Evolutionary conservation across 1,139 yeast species (phyloP).

Genomic region (Sugiyamaella grinbergsii): DNA sequence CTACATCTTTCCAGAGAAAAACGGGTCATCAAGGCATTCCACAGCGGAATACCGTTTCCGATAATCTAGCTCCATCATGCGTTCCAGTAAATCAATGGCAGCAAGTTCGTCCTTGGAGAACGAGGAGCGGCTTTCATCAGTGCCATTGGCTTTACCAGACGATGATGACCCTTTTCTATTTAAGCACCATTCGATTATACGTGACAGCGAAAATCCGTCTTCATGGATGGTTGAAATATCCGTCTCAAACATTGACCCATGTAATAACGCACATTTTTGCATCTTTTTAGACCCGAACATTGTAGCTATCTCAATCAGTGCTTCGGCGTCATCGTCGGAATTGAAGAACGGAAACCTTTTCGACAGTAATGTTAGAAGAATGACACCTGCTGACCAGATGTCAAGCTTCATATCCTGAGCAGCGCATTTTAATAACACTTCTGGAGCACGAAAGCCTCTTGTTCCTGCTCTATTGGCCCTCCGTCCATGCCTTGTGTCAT

Average conservation of each 20-base stretch:
- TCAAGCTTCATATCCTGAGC: conserved; percentile 82
- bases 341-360: conserved; percentile 84
- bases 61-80: conserved; percentile 61
- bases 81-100: conserved; percentile 56
- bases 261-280: conserved; percentile 76
- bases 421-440: conserved; percentile 83
- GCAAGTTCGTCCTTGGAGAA: conserved; percentile 37
- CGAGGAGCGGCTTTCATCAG: conserved; percentile 27
- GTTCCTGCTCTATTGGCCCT: conserved; percentile 98
- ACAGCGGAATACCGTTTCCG: conserved; percentile 57
- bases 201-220: conserved; percentile 41
- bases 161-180: conserved; percentile 14
- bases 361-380: conserved; percentile 68
- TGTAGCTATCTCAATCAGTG: conserved; percentile 80
- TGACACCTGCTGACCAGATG: conserved; percentile 92
- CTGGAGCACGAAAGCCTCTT: conserved; percentile 94
- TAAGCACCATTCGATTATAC: conserved; percentile 46
- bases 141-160: conserved; percentile 32
- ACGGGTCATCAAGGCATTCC: conserved; percentile 57
- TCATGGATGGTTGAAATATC: conserved; percentile 51
- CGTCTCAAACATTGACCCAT: conserved; percentile 86
- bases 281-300: conserved; percentile 78
- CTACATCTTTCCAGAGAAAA: conserved; percentile 43
- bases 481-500: conserved; percentile 66
- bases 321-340: conserved; percentile 90